Conservation (phyloP, 2,329 filamentous ascomycete genomes). For the Ophiostoma montium region DNA sequence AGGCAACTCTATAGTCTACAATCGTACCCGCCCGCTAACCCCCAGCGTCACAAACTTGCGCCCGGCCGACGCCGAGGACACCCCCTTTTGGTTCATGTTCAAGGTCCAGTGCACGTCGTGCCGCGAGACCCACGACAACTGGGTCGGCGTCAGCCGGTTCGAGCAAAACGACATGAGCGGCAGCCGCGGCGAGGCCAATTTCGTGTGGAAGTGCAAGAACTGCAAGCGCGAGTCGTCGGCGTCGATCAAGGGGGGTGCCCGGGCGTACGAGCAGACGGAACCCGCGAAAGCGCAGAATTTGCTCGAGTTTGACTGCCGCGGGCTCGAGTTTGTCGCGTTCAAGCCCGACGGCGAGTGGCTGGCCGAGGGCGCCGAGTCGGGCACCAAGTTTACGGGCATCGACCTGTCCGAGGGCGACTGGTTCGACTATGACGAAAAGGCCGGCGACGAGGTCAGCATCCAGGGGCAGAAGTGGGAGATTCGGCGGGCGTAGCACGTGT, state of each 20-base stretch:
- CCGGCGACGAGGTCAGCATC: slow-evolving; percentile 80
- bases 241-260: slow-evolving; percentile 61
- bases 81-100: slow-evolving; percentile 94
- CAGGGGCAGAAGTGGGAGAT: slow-evolving; percentile 84
- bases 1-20: slow-evolving; percentile 16
- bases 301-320: slow-evolving; percentile 85
- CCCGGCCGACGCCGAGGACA: slow-evolving; percentile 66
- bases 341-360: slow-evolving; percentile 90
- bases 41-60: slow-evolving; percentile 76
- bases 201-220: slow-evolving; percentile 98
- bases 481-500: slow-evolving; percentile 39
- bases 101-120: slow-evolving; percentile 98
- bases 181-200: slow-evolving; percentile 91
- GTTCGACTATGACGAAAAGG: slow-evolving; percentile 97
- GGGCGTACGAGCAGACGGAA: slow-evolving; percentile 54
- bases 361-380: slow-evolving; percentile 66
- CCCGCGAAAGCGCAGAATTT: slow-evolving; percentile 66
- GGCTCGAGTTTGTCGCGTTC: slow-evolving; percentile 84
- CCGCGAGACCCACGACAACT: slow-evolving; percentile 77
- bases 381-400: slow-evolving; percentile 66
- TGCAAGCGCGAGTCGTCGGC: slow-evolving; percentile 80
- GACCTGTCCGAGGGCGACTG: slow-evolving; percentile 85
- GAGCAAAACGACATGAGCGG: slow-evolving; percentile 84
- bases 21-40: background rate
- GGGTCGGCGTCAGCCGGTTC: slow-evolving; percentile 79